phyloP scores from a whole-genome alignment of 2,329 filamentous ascomycete species.

The Tolypocladium sp. region DNA sequence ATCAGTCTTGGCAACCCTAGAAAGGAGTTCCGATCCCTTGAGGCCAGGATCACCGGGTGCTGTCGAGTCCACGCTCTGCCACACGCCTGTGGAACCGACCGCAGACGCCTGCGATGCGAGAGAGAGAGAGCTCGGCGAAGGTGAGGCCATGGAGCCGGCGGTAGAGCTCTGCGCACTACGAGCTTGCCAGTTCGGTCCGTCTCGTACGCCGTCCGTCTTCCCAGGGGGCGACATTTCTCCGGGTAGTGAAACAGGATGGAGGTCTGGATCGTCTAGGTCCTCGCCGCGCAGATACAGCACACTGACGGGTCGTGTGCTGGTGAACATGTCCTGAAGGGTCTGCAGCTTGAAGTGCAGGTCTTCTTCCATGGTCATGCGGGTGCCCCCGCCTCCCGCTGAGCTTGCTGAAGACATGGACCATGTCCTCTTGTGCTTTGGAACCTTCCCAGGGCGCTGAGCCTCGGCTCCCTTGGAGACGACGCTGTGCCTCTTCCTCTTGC shows the following conservation, averaged over 20 bases:
- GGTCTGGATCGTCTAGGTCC: slow-evolving; percentile 70
- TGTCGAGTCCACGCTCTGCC: slow-evolving; percentile 49
- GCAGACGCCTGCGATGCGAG: slow-evolving; percentile 47
- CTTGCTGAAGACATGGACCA: slow-evolving; percentile 87
- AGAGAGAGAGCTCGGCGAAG: slow-evolving; percentile 57
- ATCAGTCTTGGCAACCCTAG: slow-evolving; percentile 43
- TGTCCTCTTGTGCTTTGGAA: slow-evolving; percentile 82
- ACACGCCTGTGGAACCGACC: slow-evolving; percentile 33
- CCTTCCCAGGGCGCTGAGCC: slow-evolving; percentile 63
- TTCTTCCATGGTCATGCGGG: slow-evolving; percentile 53
- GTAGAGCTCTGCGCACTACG: slow-evolving; percentile 49
- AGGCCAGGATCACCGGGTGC: slow-evolving; percentile 37
- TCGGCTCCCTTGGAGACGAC: slow-evolving; percentile 37
- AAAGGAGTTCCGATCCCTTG: slow-evolving; percentile 43
- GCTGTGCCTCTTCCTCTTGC: slow-evolving; percentile 52
- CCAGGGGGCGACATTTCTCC: slow-evolving; percentile 57
- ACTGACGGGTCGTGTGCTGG: slow-evolving; percentile 70
- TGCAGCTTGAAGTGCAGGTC: slow-evolving; percentile 72
- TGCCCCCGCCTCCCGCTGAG: slow-evolving; percentile 39
- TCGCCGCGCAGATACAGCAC: slow-evolving; percentile 70
- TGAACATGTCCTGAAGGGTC: slow-evolving; percentile 80
- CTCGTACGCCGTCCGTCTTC: slow-evolving; percentile 35
- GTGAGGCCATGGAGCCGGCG: slow-evolving; percentile 54
- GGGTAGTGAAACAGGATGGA: slow-evolving; percentile 64
- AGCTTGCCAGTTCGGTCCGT: slow-evolving; percentile 39